Conservation (phyloP, 345 rosid genomes). For the Melastoma malabathricum region DNA sequence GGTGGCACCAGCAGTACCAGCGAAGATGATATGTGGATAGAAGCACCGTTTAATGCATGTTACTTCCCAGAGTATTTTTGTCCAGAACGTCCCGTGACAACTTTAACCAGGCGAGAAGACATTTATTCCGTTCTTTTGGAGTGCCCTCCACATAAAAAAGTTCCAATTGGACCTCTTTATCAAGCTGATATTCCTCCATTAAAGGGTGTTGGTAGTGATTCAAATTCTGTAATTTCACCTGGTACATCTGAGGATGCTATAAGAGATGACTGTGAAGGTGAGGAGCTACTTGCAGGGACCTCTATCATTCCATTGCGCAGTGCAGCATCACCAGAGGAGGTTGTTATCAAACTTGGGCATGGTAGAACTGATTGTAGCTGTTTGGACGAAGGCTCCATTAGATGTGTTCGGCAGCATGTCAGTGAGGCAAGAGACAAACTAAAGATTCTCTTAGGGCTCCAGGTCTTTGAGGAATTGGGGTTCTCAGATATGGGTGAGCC, state of each 20-base stretch:
- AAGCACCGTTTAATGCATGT: slow-evolving; percentile 12
- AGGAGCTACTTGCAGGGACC: slow-evolving; percentile 34
- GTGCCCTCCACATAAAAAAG: slow-evolving; percentile 25
- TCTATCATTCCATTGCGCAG: slow-evolving; percentile 54
- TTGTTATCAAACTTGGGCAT: slow-evolving; percentile 15
- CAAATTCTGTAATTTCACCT: slow-evolving; percentile 2
- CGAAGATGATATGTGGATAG: slow-evolving; percentile 19
- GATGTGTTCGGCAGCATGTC: slow-evolving; percentile 53
- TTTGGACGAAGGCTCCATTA: slow-evolving; percentile 34
- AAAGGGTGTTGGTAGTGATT: not conserved
- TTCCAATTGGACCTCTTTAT: slow-evolving; percentile 57
- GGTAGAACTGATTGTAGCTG: slow-evolving; percentile 48
- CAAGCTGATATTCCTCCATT: slow-evolving; percentile 56
- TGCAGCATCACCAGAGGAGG: slow-evolving; percentile 7
- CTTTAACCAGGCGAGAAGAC: slow-evolving; percentile 16
- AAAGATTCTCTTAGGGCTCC: slow-evolving; percentile 29
- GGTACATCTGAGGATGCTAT: not conserved
- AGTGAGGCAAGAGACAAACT: slow-evolving; percentile 43
- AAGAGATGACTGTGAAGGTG: slow-evolving; percentile 10
- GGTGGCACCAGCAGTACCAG: slow-evolving; percentile 15
- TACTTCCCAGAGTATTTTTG: slow-evolving; percentile 13
- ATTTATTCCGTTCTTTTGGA: slow-evolving; percentile 19
- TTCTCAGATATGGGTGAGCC: slow-evolving; percentile 62
- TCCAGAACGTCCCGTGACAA: slow-evolving; percentile 13
- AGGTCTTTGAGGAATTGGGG: slow-evolving; percentile 38